phyloP scores from a whole-genome alignment of 2,329 filamentous ascomycete species.

The Thielaviopsis ethacetica region DNA sequence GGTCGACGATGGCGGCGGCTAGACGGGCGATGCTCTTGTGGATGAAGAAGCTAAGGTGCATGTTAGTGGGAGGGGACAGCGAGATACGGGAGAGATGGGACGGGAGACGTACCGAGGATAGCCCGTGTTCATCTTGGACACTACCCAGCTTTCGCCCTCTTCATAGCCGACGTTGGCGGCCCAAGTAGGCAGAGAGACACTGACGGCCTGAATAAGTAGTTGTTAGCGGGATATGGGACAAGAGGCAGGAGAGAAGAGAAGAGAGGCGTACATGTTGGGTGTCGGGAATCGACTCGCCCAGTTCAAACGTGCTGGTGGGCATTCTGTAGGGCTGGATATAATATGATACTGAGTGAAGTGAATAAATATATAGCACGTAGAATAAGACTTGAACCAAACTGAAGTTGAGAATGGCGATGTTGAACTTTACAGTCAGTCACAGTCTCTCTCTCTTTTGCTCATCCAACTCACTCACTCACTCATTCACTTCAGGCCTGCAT shows the following conservation, averaged over 20 bases:
- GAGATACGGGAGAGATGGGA: background rate
- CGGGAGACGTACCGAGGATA: constrained; percentile 54
- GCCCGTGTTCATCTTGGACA: constrained; percentile 70
- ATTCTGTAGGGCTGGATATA: constrained; percentile 18
- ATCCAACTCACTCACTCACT: too few relatives aligned
- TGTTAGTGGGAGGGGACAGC: background rate
- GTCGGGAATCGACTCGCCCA: constrained; percentile 62
- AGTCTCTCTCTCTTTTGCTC: too few relatives aligned
- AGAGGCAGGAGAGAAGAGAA: background rate
- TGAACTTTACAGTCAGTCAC: too few relatives aligned
- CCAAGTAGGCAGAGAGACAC: constrained; percentile 92
- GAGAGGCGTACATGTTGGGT: constrained; percentile 54
- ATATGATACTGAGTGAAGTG: too few relatives aligned
- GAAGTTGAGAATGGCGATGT: too few relatives aligned
- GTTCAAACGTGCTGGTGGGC: constrained; percentile 26
- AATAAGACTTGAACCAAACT: too few relatives aligned
- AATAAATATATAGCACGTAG: too few relatives aligned
- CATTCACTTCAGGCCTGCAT: too few relatives aligned
- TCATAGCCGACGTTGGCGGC: constrained; percentile 81
- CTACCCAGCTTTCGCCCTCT: constrained; percentile 77
- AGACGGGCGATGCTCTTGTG: constrained; percentile 69
- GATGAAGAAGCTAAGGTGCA: constrained; percentile 65
- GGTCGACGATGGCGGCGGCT: constrained; percentile 47
- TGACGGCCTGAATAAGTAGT: constrained; percentile 53
- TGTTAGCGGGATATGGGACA: background rate